Conservation (phyloP, 2,329 filamentous ascomycete genomes). For the Colletotrichum tofieldiae region DNA sequence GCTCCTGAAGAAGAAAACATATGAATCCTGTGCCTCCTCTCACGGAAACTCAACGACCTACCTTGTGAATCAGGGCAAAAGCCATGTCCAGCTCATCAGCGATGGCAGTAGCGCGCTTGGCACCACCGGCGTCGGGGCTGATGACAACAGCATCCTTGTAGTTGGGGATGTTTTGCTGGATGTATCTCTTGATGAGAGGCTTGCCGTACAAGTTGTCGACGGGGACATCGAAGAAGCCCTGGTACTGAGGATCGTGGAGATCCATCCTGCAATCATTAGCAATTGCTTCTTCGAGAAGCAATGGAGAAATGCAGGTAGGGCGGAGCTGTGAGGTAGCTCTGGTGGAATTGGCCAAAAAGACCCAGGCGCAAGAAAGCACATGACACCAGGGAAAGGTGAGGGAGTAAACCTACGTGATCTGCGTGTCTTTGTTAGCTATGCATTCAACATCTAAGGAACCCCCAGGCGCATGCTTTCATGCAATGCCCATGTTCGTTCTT, state of each 20-base stretch:
- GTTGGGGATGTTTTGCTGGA: conserved; percentile 86
- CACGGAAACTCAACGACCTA: conserved; percentile 56
- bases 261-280: conserved; percentile 75
- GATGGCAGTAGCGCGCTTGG: conserved; percentile 95
- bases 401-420: conserved; percentile 46
- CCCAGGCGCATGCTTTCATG: not conserved
- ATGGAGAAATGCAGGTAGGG: conserved; percentile 13
- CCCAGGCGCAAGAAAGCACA: not conserved
- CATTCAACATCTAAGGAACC: not conserved
- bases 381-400: not conserved
- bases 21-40: conserved; percentile 10
- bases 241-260: conserved; percentile 95
- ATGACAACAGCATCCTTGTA: conserved; percentile 92
- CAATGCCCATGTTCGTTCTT: not conserved
- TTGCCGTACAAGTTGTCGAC: conserved; percentile 97
- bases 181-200: conserved; percentile 79
- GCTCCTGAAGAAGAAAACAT: conserved; percentile 72
- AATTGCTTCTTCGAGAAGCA: conserved; percentile 38
- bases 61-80: conserved; percentile 99
- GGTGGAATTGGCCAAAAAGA: conserved; percentile 2
- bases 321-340: not conserved
- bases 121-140: conserved; percentile 95
- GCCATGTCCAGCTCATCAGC: conserved; percentile 94
- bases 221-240: conserved; percentile 98
- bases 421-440: conserved; percentile 4